These are phyloP conservation scores for Aspergillus ostianus DNA, from an alignment of 495 filamentous ascomycete species.

Conservation along the genomic window DNA sequence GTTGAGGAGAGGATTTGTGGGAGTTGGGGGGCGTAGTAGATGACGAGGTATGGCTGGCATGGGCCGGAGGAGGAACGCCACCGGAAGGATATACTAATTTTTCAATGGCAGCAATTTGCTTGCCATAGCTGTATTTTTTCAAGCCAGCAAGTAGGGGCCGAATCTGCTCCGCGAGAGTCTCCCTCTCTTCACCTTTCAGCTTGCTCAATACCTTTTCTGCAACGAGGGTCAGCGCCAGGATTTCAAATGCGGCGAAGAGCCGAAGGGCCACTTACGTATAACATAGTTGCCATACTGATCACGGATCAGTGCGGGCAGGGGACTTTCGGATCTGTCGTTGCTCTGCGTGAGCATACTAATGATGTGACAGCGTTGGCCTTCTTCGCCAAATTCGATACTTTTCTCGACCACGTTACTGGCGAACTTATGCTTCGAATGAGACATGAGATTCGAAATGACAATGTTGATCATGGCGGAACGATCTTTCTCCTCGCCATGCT, in stretches of 20 bases:
- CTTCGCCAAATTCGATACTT: constrained; percentile 73
- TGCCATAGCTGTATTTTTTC: constrained; percentile 73
- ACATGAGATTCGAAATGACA: constrained; percentile 69
- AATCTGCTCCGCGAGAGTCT: constrained; percentile 67
- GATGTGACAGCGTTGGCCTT: constrained; percentile 69
- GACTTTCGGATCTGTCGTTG: constrained; percentile 63
- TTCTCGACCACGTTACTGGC: constrained; percentile 98
- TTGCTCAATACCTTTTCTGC: constrained; percentile 77
- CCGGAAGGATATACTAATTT: constrained; percentile 50
- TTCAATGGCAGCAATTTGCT: constrained; percentile 75
- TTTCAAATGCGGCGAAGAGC: not conserved
- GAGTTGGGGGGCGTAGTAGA: constrained; percentile 45
- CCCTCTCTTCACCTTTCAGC: constrained; percentile 62
- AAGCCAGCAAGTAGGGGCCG: constrained; percentile 68
- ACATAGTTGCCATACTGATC: constrained; percentile 97
- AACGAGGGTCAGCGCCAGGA: constrained; percentile 16
- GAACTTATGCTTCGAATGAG: constrained; percentile 89
- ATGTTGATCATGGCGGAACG: constrained; percentile 68
- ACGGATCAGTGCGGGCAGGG: constrained; percentile 73
- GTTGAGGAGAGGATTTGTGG: constrained; percentile 48
- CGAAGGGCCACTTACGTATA: constrained; percentile 69
- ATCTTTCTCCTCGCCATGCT: constrained; percentile 75
- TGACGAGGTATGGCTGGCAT: constrained; percentile 25
- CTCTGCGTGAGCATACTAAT: constrained; percentile 60
- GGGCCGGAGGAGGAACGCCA: constrained; percentile 17